A percentile compares a stretch with the other conserved stretches of the same genome.
These are phyloP conservation scores for Trypanosomatidae sp. DNA, from an alignment of 208 protist genomes.

Conservation along the genomic window DNA sequence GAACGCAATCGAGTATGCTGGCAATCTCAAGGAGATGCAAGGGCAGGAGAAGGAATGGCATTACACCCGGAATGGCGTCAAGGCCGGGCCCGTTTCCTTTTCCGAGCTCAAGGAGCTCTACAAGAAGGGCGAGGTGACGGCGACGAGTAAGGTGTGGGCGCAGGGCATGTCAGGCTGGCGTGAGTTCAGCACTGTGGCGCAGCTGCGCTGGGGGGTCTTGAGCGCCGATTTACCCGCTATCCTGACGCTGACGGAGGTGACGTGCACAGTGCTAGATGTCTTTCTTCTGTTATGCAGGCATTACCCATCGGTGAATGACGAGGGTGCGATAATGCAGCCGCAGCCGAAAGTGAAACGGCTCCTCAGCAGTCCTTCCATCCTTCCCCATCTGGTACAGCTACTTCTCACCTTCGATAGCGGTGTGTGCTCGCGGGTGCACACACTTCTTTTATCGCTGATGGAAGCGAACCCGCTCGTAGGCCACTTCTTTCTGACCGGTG, in stretches of 20 bases:
- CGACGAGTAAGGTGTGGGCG: slow-evolving; percentile 92
- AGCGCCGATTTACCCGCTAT: slow-evolving; percentile 53
- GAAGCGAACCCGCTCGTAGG: slow-evolving; percentile 84
- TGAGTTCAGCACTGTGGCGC: slow-evolving; percentile 78
- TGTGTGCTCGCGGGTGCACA: slow-evolving; percentile 81
- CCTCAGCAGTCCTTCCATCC: slow-evolving; percentile 71
- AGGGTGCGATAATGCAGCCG: slow-evolving; percentile 91
- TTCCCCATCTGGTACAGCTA: slow-evolving; percentile 95
- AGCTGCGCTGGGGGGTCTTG: slow-evolving; percentile 92
- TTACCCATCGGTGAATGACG: slow-evolving; percentile 84
- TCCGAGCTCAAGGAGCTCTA: slow-evolving; percentile 64
- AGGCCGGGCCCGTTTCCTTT: slow-evolving; percentile 70
- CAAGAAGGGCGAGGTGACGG: slow-evolving; percentile 40
- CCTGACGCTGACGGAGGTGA: slow-evolving; percentile 89
- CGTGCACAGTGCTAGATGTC: slow-evolving; percentile 89
- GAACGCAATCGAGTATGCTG: slow-evolving; percentile 84
- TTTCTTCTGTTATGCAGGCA: slow-evolving; percentile 86
- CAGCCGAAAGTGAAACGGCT: slow-evolving; percentile 91
- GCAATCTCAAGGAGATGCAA: slow-evolving; percentile 52
- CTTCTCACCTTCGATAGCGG: slow-evolving; percentile 92
- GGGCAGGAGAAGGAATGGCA: slow-evolving; percentile 92
- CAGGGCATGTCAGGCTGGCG: slow-evolving; percentile 94
- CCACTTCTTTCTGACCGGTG: slow-evolving; percentile 91
- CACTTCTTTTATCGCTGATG: slow-evolving; percentile 85
- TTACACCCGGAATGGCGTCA: slow-evolving; percentile 44